Base-by-base conservation (phyloP, 805 yeast genomes). In the Candida tallmaniae region DNA sequence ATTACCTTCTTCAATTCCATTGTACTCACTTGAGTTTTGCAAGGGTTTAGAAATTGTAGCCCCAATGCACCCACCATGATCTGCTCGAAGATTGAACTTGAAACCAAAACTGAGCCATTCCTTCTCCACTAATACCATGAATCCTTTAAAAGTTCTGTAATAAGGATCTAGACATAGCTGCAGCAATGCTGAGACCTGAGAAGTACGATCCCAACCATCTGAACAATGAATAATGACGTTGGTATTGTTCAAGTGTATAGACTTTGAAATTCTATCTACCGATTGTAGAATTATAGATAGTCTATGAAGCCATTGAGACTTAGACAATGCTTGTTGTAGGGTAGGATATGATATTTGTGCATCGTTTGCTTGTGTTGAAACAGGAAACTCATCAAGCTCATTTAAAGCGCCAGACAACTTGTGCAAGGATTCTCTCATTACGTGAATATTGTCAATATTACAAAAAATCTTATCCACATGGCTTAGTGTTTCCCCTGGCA, bases 191-290 rank as follows among this genome's bases (percentile, higher is more conserved):
- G 88, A 73, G 1, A 89, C 75, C 53, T 93, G 97, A 0, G 97
- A 78, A 0, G 98, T 93, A 38, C 98, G 68, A 54, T 93, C 98
- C 98, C 98, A 93, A 1, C 98, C 98, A 62, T 93, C 98, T 1
- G 97, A 87, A 55, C 98, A 93, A 62, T 93, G 98, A 5, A 93
- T 73, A 7, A 93, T 54, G 4, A 90, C 71, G 54, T 90, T 94
- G 13, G 93, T 83, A 42, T 80, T 77, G 56, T 87, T 86, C 47
- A 81, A 75, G 35, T 85, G 84, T 15, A 93, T 72, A n/a, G 90
- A 83, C 50, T 86, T 82, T 17, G 83, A 77, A 30, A 93, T 74
- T 23, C 83, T 70, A 36, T 84, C 89, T 0, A 88, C 82, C 0
- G 94, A 80, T 31, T 78, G 78, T 32, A 93, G 56, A 23, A 90